phyloP scores from a whole-genome alignment of 106 monocot genomes.

The Dactylorhiza incarnata region DNA sequence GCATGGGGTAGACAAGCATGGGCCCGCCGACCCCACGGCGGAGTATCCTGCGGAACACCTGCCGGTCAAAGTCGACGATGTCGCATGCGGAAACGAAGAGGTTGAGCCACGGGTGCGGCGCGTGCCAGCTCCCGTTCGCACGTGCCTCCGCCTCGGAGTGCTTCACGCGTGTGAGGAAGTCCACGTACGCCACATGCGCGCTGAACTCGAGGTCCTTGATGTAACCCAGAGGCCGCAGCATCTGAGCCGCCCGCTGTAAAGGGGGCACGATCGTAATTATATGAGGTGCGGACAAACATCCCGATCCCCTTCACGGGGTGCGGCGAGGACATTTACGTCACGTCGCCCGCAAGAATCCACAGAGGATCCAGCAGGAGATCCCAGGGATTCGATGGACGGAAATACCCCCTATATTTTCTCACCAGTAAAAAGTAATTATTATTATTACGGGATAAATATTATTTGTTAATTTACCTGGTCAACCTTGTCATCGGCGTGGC shows the following conservation, averaged over 20 bases:
- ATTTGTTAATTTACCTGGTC: slow-evolving; percentile 49
- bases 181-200: slow-evolving; percentile 57
- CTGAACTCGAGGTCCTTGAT: slow-evolving; percentile 64
- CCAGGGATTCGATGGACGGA: slow-evolving; percentile 6
- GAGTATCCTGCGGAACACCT: slow-evolving; percentile 54
- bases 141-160: slow-evolving; percentile 56
- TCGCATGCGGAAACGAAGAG: slow-evolving; percentile 54
- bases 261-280: neutral
- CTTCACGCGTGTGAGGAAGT: slow-evolving; percentile 78
- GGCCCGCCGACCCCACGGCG: slow-evolving; percentile 76
- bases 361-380: slow-evolving; percentile 37
- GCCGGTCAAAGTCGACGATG: slow-evolving; percentile 65
- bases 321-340: slow-evolving; percentile 22
- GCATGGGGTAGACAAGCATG: slow-evolving; percentile 86
- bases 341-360: neutral
- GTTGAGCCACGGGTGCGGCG: slow-evolving; percentile 95
- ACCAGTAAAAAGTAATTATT: neutral
- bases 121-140: slow-evolving; percentile 66
- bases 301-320: slow-evolving; percentile 22
- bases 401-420: neutral
- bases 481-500: slow-evolving; percentile 21
- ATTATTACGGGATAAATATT: neutral
- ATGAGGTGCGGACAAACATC: slow-evolving; percentile 10
- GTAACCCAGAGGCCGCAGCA: slow-evolving; percentile 44
- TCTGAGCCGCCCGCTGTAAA: slow-evolving; percentile 38